phyloP scores from a whole-genome alignment of 2,329 filamentous ascomycete genomes.

The Pseudogymnoascus sp. region DNA sequence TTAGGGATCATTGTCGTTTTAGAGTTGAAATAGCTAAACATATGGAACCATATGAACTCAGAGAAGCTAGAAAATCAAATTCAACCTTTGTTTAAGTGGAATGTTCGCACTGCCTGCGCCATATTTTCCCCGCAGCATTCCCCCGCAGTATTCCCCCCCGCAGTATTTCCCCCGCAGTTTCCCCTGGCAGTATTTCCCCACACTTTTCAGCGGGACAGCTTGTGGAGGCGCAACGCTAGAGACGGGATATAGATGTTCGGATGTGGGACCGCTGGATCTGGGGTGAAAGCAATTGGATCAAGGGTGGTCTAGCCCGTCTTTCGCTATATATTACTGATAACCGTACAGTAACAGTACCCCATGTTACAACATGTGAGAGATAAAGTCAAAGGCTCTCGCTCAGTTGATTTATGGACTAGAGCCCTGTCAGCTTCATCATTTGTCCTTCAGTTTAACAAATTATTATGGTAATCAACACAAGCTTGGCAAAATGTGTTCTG shows the following conservation, averaged over 20 bases:
- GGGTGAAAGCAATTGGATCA: background rate
- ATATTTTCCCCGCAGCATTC: background rate
- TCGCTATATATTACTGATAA: background rate
- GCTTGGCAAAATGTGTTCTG: background rate
- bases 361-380: background rate
- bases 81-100: too few species aligned
- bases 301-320: background rate
- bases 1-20: background rate
- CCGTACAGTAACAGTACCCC: background rate
- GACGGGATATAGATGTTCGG: background rate
- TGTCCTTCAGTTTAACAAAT: background rate
- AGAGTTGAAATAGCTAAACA: background rate
- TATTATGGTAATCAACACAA: background rate
- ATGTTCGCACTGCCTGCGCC: background rate
- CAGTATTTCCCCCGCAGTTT: background rate
- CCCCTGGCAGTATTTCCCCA: background rate
- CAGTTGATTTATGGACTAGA: background rate
- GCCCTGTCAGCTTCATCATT: background rate
- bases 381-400: background rate
- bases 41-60: background rate
- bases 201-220: background rate
- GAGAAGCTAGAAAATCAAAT: background rate
- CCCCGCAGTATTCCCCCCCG: too few species aligned
- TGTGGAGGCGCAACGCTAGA: background rate
- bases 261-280: background rate